phyloP scores from a whole-genome alignment of 202 grass and related monocot genomes.

The Cymbopogon flexuosus region DNA sequence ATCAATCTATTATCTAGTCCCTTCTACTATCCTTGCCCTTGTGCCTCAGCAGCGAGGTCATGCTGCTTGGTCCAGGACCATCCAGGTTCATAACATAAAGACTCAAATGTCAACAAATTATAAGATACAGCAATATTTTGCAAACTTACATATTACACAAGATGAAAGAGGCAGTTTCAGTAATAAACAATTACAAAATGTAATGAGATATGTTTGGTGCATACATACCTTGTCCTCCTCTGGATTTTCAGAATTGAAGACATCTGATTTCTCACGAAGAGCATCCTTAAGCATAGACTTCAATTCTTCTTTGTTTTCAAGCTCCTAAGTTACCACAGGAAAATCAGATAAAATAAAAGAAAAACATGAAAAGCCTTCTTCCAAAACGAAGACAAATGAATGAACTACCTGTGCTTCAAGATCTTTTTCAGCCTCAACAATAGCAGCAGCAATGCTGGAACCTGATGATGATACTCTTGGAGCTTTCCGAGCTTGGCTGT shows the following conservation, averaged over 20 bases:
- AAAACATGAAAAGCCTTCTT: not conserved
- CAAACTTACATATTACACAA: not conserved
- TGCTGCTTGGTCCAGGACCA: not conserved
- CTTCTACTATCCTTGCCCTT: not conserved
- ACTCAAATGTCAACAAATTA: conserved; percentile 3
- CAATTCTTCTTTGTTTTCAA: conserved; percentile 76
- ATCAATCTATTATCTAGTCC: not conserved
- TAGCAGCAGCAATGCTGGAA: conserved; percentile 65
- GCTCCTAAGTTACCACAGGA: conserved; percentile 39
- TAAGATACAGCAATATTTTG: not conserved
- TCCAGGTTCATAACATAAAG: not conserved
- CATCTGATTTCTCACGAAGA: conserved; percentile 88
- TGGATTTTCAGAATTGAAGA: conserved; percentile 93
- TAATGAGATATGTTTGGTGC: not conserved
- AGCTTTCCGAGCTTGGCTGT: conserved; percentile 45
- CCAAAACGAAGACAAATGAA: conserved; percentile 15
- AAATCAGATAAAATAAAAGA: not conserved
- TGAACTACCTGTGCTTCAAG: conserved; percentile 55
- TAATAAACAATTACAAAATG: not conserved
- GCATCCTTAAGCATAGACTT: conserved; percentile 83
- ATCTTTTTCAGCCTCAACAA: conserved; percentile 87
- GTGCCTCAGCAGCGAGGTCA: not conserved
- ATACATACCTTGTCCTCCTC: conserved; percentile 84
- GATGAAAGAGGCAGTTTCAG: not conserved
- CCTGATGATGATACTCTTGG: conserved; percentile 50